These are phyloP conservation scores for Yarrowia yakushimensis DNA, from an alignment of 805 yeast genomes.

Conservation along the genomic window DNA sequence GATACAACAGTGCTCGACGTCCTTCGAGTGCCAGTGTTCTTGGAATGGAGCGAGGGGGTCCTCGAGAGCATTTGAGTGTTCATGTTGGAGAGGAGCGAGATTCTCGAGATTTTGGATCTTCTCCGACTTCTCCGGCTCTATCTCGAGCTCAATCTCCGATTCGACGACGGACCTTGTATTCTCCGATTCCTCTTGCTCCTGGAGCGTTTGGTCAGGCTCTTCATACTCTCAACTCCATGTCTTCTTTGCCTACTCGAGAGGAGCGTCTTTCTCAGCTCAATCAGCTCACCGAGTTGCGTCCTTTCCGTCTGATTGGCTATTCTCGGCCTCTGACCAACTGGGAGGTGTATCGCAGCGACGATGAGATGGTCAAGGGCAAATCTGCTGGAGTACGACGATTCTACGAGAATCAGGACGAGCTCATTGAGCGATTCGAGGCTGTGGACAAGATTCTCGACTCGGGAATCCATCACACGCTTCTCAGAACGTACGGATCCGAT, in stretches of 20 bases:
- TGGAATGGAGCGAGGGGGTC: constrained; percentile 9
- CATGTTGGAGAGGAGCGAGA: constrained; percentile 16
- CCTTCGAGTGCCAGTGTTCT: not conserved
- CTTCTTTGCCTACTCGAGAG: constrained; percentile 16
- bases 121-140: constrained; percentile 11
- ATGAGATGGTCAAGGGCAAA: constrained; percentile 32
- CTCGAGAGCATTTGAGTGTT: constrained; percentile 8
- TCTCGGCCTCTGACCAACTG: constrained; percentile 44
- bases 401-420: constrained; percentile 58
- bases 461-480: constrained; percentile 63
- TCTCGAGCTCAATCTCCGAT: constrained; percentile 4
- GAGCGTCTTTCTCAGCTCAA: constrained; percentile 27
- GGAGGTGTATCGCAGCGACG: constrained; percentile 35
- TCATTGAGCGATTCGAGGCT: constrained; percentile 53
- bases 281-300: constrained; percentile 46
- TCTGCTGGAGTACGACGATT: constrained; percentile 41
- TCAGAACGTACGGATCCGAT: constrained; percentile 54
- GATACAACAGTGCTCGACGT: not conserved
- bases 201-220: constrained; percentile 19
- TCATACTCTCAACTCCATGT: constrained; percentile 5
- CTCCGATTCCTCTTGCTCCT: constrained; percentile 15
- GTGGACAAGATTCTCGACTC: constrained; percentile 67
- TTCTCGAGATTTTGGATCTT: not conserved
- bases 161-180: not conserved
- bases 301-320: constrained; percentile 47